Base-by-base conservation (phyloP, 1,284 basidiomycete genomes). In the Tremellales sp. region DNA sequence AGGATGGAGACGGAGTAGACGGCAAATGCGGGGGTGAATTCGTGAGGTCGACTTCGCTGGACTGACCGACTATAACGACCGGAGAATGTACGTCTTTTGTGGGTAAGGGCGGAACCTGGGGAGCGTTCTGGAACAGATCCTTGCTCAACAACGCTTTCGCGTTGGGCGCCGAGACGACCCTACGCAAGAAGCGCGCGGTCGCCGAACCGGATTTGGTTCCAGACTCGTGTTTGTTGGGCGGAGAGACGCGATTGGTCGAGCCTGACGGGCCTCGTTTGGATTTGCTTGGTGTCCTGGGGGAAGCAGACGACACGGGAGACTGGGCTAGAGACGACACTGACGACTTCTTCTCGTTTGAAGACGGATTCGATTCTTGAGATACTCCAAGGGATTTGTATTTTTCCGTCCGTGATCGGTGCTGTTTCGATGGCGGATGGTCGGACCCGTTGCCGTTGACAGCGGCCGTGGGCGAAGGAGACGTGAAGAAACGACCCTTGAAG, bases 121-220 rank as follows among this genome's bases (percentile, higher is more conserved):
- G 56, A 13, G 53, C 55, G 25, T 56, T 51, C 27, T 49, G 26
- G 58, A 56, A 53, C 26, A 53, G 36, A 22, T 45, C 56, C 22
- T 61, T 58, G 39, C 79, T 76, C 68, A 94, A 92, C 18, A 97
- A 77, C 34, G 85, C 86, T 71, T 97, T 98, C 39, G 91, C 85
- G 68, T 97, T 97, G 2, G 94, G 94, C 2, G 93, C 93, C 19
- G 91, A 95, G 1, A 93, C 91, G 36, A 97, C 94, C 32, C 94
- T 83, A 41, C 94, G 84, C 32, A 98, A 82, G 72, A 95, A 91
- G 25, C 90, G 82, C 40, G 84, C 79, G 7, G 87, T 85, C 1
- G 70, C 68, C 4, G 64, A 65, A 14, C 51, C 44, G 31, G 51
- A 53, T 16, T 37, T 51, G 16, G 38, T 21, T 12, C 59, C 43